phyloP scores from a whole-genome alignment of 441 rosid genomes.

The Cnidoscolus chayamansa region DNA sequence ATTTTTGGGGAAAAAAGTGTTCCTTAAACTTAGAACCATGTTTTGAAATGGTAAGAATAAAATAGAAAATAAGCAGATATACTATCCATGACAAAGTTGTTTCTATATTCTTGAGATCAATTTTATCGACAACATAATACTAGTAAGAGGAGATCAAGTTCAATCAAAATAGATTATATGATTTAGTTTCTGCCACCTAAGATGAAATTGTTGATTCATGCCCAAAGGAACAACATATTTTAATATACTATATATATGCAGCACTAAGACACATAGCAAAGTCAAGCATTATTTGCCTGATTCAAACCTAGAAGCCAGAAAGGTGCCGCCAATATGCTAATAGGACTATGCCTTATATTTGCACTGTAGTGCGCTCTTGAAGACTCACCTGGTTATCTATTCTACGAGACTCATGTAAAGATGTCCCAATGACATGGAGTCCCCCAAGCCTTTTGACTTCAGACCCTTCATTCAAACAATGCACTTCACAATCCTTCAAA shows the following conservation, averaged over 20 bases:
- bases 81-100: not conserved
- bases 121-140: not conserved
- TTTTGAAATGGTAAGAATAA: conserved; percentile 5
- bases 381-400: conserved; percentile 88
- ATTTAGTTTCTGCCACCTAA: not conserved
- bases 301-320: not conserved
- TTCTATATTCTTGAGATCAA: conserved; percentile 12
- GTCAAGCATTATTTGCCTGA: not conserved
- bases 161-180: not conserved
- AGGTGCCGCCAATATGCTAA: conserved; percentile 9
- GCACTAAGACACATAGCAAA: not conserved
- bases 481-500: conserved; percentile 84
- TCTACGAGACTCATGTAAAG: conserved; percentile 95
- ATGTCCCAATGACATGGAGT: conserved; percentile 94
- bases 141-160: not conserved
- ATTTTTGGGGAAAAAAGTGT: conserved; percentile 2
- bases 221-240: not conserved
- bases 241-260: not conserved
- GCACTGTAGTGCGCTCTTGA: not conserved
- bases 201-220: not conserved
- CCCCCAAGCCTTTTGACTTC: conserved; percentile 97
- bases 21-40: conserved; percentile 5
- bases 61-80: not conserved
- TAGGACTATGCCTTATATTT: conserved; percentile 10
- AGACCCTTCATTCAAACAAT: conserved; percentile 77